Evolutionary conservation across 257 asterid genomes (phyloP).

Genomic region (Capsicum pubescens): DNA sequence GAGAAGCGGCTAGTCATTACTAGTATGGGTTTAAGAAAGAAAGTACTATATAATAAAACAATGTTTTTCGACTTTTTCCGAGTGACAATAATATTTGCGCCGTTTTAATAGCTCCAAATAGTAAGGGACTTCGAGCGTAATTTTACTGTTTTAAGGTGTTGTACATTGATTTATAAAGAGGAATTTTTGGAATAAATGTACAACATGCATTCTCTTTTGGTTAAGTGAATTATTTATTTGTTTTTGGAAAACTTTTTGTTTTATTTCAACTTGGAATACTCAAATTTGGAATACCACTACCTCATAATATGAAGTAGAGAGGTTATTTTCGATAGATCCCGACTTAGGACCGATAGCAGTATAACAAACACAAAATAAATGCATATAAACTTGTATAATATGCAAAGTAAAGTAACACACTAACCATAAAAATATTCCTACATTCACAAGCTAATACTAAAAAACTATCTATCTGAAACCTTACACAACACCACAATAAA

Average conservation of each 20-base stretch:
- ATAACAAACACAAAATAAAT: no score
- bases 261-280: not conserved
- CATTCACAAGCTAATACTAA: no score
- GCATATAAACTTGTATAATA: no score
- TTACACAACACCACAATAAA: no score
- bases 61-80: not conserved
- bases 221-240: not conserved
- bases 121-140: not conserved
- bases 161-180: not conserved
- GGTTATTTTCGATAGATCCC: no score
- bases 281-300: no score
- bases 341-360: no score
- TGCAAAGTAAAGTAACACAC: no score
- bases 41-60: not conserved
- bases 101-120: not conserved
- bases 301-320: no score
- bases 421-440: no score
- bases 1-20: slow-evolving; percentile 36
- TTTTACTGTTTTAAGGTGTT: not conserved
- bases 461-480: no score
- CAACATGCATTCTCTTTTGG: not conserved
- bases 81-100: not conserved
- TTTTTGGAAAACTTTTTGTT: no score
- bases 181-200: not conserved
- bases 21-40: slow-evolving; percentile 16